Evolutionary conservation across 2,329 filamentous ascomycete genomes (phyloP).

Genomic region (Fusarium sp.): DNA sequence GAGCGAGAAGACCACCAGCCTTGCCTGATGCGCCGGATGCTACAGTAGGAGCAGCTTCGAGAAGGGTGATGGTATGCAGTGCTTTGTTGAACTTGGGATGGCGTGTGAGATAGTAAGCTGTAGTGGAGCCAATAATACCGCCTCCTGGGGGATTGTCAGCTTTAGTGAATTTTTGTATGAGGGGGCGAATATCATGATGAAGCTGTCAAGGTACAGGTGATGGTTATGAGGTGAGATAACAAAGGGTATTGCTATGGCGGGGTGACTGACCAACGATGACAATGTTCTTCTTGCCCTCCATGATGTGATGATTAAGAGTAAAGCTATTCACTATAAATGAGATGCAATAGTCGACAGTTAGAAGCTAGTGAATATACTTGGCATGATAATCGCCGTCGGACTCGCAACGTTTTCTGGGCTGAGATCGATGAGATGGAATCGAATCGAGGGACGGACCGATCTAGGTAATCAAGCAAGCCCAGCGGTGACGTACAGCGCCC

Average conservation of each 20-base stretch:
- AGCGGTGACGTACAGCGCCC: conserved; percentile 27
- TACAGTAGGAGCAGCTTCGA: conserved; percentile 85
- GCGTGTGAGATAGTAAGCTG: conserved; percentile 90
- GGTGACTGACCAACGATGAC: conserved; percentile 62
- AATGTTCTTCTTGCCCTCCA: conserved; percentile 59
- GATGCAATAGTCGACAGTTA: neutral
- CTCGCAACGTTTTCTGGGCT: conserved; percentile 13
- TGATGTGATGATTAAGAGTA: conserved; percentile 20
- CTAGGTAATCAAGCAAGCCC: neutral
- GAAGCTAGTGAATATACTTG: conserved; percentile 14
- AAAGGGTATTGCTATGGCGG: neutral
- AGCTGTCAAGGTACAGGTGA: conserved; percentile 8
- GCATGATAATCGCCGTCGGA: conserved; percentile 3
- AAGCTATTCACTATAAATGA: neutral
- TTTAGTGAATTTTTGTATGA: neutral
- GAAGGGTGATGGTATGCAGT: conserved; percentile 82
- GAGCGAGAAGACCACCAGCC: conserved; percentile 87
- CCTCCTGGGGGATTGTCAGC: conserved; percentile 69
- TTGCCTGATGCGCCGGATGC: conserved; percentile 96
- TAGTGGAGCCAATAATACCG: conserved; percentile 91
- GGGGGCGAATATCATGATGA: neutral
- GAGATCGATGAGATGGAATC: conserved; percentile 7
- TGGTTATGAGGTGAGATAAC: neutral
- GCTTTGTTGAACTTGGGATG: conserved; percentile 83
- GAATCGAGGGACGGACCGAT: neutral